Percentiles rank a stretch among this genome's conserved stretches.
phyloP scores from a whole-genome alignment of 1,284 basidiomycete genomes.

The Ceratobasidium sp. region DNA sequence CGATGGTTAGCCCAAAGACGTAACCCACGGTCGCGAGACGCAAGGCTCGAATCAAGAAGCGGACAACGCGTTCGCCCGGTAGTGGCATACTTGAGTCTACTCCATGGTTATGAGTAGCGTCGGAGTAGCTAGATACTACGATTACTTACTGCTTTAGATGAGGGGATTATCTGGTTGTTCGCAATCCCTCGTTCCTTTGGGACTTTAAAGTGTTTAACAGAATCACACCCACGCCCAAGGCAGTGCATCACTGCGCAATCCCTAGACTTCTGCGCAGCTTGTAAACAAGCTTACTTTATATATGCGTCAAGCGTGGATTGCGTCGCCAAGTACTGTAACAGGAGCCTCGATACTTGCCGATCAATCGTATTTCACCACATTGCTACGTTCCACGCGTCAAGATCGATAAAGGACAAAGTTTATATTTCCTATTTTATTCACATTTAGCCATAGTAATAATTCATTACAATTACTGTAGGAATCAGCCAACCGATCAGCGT shows the following conservation, averaged over 20 bases:
- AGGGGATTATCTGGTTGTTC: neutral
- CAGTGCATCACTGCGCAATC: slow-evolving; percentile 37
- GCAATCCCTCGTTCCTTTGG: neutral
- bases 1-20: slow-evolving; percentile 11
- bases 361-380: too few species aligned
- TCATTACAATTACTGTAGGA: slow-evolving; percentile 17
- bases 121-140: too few species aligned
- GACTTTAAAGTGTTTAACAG: neutral
- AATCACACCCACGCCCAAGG: neutral
- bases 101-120: neutral
- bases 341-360: too few species aligned
- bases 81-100: neutral
- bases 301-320: too few species aligned
- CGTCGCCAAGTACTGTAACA: too few species aligned
- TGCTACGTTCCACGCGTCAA: neutral
- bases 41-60: slow-evolving; percentile 1
- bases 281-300: too few species aligned
- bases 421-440: slow-evolving; percentile 14
- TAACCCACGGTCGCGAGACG: slow-evolving; percentile 8
- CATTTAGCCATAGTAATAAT: neutral
- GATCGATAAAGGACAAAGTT: neutral
- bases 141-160: neutral
- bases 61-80: neutral
- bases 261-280: neutral
- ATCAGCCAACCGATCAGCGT: slow-evolving; percentile 17